Evolutionary conservation across 352 stramenopile species (phyloP).

Genomic region (Phytophthora fragariaefolia): DNA sequence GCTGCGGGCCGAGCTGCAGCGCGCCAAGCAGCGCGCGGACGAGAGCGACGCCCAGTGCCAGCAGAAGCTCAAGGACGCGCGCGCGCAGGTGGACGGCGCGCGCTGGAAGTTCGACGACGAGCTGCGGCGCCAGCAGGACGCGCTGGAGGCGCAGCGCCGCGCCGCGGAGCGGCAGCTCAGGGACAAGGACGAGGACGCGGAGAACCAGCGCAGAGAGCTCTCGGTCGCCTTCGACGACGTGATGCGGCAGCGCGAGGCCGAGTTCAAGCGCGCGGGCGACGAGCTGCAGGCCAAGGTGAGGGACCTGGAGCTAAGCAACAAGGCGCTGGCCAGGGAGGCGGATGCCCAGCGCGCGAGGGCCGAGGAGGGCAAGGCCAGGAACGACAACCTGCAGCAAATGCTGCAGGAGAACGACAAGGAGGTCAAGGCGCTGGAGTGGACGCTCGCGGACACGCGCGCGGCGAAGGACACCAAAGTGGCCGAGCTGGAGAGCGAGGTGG

Average conservation of each 20-base stretch:
- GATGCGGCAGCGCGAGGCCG: constrained; percentile 64
- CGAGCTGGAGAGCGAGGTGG: constrained; percentile 67
- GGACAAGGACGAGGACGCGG: constrained; percentile 83
- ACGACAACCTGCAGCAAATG: constrained; percentile 70
- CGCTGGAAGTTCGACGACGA: constrained; percentile 84
- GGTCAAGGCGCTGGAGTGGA: constrained; percentile 70
- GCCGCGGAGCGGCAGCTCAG: constrained; percentile 60
- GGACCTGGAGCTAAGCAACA: constrained; percentile 73
- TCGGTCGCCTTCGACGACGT: constrained; percentile 82
- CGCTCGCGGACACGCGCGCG: constrained; percentile 62
- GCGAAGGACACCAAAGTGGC: constrained; percentile 68
- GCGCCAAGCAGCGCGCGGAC: constrained; percentile 40
- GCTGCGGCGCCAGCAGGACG: constrained; percentile 64
- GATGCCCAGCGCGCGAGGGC: constrained; percentile 50
- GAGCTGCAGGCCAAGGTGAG: constrained; percentile 48
- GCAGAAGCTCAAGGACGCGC: constrained; percentile 81
- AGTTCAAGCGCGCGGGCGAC: constrained; percentile 61
- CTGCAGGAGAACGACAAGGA: constrained; percentile 73
- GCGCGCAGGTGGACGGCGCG: constrained; percentile 71
- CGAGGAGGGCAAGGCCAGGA: constrained; percentile 67
- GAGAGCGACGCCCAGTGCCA: constrained; percentile 67
- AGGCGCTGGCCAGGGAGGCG: constrained; percentile 47
- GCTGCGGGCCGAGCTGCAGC: constrained; percentile 57
- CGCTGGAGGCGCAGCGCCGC: constrained; percentile 60
- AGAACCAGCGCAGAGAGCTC: constrained; percentile 75